Evolutionary conservation across 75 land plant genomes (phyloP), one percentile per base, ranked within the genome.

Genomic region (Chamaecyparis obtusa): DNA sequence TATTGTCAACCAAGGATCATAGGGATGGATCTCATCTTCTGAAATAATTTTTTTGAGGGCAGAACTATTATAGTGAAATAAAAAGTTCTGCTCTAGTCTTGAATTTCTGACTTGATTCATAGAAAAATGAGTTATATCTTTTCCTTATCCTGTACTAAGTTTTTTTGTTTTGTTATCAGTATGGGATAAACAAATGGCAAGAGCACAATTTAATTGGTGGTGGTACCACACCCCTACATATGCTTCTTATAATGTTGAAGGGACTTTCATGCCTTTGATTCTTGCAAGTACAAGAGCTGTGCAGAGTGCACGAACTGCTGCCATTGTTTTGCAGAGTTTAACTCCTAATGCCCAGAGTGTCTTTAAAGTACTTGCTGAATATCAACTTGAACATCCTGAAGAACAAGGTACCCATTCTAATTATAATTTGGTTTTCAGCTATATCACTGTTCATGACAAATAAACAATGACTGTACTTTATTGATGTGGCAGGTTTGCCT

Each of bases 181-280:
- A 89, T 98, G 99, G 99, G 99, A 98, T 91, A 98, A 98, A 93
- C 94, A 96, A 87, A 96, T 96, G 99, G 95, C 95, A 77, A 95
- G 93, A 88, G 94, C 94, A 43, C 97, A 98, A 86, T 98, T 97
- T 88, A 98, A 97, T 79, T 98, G 99, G 99, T 92, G 94, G 88
- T 98, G 99, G 99, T 87, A 91, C 85, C 99, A 97, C 86, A 97
- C 98, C 35, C 99, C 99, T 43, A 98, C 99, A 41, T 98, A 94
- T 92, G 95, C 91, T 77, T 93, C 97, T 24, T 98, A 97, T 92
- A 95, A 93, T 69, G 93, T 94, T 36, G 99, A 98, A 88, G 95
- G 95, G 36, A 89, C 90, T 51, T 91, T 94, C 87, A 85, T 90
- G 64, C 99, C 99, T 57, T 77, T 98, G 86, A 91, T 98, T 83